These are phyloP conservation scores for Parachaetomium inaequale DNA, from an alignment of 495 filamentous ascomycete species.

Conservation along the genomic window DNA sequence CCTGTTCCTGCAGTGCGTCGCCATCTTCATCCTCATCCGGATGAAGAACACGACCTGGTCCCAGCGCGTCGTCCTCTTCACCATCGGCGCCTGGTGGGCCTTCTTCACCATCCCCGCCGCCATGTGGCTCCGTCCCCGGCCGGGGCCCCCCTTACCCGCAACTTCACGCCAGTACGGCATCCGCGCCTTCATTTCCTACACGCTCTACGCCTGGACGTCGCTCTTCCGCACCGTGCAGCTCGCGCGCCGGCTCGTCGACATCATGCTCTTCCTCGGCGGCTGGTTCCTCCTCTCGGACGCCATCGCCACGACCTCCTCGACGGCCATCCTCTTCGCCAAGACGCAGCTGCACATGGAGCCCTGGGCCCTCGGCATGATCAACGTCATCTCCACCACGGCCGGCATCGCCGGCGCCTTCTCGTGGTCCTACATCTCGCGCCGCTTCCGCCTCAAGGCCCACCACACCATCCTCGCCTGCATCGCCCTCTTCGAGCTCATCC, in stretches of 20 bases:
- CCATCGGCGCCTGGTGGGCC: conserved; percentile 94
- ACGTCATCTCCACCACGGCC: conserved; percentile 77
- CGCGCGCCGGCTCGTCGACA: conserved; percentile 76
- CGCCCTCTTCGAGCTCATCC: conserved; percentile 84
- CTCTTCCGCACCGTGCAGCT: conserved; percentile 74
- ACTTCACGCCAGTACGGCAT: conserved; percentile 28
- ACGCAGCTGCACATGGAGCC: conserved; percentile 87
- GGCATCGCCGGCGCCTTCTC: conserved; percentile 86
- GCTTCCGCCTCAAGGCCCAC: conserved; percentile 62
- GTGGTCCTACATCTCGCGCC: conserved; percentile 73
- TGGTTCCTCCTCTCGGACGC: conserved; percentile 95
- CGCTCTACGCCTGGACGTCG: conserved; percentile 78
- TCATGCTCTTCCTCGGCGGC: conserved; percentile 79
- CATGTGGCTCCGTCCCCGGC: conserved; percentile 84
- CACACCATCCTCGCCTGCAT: conserved; percentile 93
- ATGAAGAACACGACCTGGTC: conserved; percentile 73
- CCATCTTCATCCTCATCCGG: conserved; percentile 65
- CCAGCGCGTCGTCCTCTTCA: conserved; percentile 76
- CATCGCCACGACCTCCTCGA: conserved; percentile 92
- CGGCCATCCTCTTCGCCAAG: conserved; percentile 93
- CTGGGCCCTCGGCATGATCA: conserved; percentile 86
- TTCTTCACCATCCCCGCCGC: conserved; percentile 84
- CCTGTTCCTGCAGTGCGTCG: conserved; percentile 71
- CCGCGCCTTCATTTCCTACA: conserved; percentile 54
- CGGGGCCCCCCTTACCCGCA: conserved; percentile 70